Base-by-base conservation (phyloP, 2,329 filamentous ascomycete species). In the Fusarium burgessii region DNA sequence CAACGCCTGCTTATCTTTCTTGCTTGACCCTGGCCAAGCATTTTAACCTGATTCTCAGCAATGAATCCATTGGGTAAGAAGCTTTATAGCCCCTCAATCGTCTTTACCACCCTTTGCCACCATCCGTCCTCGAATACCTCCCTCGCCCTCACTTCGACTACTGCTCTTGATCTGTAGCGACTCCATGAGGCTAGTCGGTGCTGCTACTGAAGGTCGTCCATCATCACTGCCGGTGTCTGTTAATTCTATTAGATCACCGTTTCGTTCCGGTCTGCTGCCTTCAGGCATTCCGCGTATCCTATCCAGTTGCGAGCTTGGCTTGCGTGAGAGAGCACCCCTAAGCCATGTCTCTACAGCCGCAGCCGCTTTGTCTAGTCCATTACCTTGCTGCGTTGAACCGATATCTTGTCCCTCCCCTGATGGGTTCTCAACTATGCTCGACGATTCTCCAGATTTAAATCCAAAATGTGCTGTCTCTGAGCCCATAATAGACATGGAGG, bases 281-380 rank as follows among this genome's bases (percentile, higher is more conserved):
- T 68, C 72, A 70, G 77, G 76, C 74, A 78, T 84, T 74, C 77
- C 74, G 73, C 78, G 76, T 65, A 80, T 76, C 23, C 82, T 82
- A n/a, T 84, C 66, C 29, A 82, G 80, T 3, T 87, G 86, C n/a
- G 87, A 88, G 23, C 81, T 80, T 2, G 87, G 85, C 7, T 88
- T 85, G 76, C 91, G 91, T 9, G 87, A 84, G 65, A 94, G 93
- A 40, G 97, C 90, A 68, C 94, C 93, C 66, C 95, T 87, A 64
- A 98, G 85, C 94, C 96, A 99, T 2, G 91, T 92, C 81, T 98
- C 96, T 33, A 98, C 91, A 5, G 92, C 92, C 9, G 93, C 92
- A 2, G 95, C 94, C 13, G 97, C 91, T 70, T 95, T 93, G 76
- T 97, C 94, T 5, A 98, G 83, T 2, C 87, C 84, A 6, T 81